Base-by-base conservation (phyloP, 2,329 filamentous ascomycete species). In the Canariomyces notabilis region DNA sequence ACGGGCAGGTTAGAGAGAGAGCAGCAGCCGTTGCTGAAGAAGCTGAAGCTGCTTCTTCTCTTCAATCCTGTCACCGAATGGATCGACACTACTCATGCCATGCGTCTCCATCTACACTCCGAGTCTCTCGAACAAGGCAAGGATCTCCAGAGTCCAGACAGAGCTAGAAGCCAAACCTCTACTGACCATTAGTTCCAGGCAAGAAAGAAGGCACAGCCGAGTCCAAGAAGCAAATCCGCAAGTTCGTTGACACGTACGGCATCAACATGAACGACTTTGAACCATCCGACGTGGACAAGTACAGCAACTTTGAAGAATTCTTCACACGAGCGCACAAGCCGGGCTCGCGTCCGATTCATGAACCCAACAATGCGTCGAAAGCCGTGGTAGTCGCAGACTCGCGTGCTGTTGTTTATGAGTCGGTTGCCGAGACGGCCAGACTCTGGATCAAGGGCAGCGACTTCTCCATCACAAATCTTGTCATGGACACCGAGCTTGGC, bases 361-460 rank as follows among this genome's bases (percentile, higher is more conserved):
- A 51, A 15, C 22, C 50, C 6, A 44, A 59, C 3, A 54, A 68
- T 40, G 48, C 56, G 16, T 57, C 50, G 1, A 49, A 52, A 1
- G 66, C 66, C 1, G 57, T 65, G 0, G 51, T 62, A 1, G 61
- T 66, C 9, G 60, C 66, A 11, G 66, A 70, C 56, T 65, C 57
- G n/a, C 60, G 66, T 4, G 57, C 65, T 15, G 65, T 69, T 4
- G 59, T 61, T 1, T 69, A 66, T 50, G 53, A 61, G 4, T 61
- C 60, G 6, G 60, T 70, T 8, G 54, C 57, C 6, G 54, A 61
- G 38, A 61, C 61, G 4, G 59, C 59, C 42, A 59, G 52, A 36
- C 54, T 69, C 26, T 71, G 68, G 68, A 68, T 72, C 49, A 72
- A 72, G 49, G 68, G 68, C 2, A 57, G 53, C n/a, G 59, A 69